These are phyloP conservation scores for Smallanthus sonchifolius DNA, from an alignment of 129 eudicot species.

Conservation along the genomic window DNA sequence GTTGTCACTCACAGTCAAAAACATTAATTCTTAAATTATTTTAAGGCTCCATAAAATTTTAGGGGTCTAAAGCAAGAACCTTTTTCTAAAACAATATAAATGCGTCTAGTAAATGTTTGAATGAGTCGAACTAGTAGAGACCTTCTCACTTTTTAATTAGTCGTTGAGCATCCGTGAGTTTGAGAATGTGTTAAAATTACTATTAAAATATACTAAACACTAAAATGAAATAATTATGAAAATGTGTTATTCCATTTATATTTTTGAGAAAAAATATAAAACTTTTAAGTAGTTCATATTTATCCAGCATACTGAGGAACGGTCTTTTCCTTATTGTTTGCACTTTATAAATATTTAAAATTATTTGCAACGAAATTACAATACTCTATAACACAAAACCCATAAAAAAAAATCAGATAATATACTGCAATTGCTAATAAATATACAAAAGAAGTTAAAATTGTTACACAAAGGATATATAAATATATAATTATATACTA, in stretches of 20 bases:
- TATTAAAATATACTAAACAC: no score
- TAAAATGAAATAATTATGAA: no score
- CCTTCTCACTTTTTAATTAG: no score
- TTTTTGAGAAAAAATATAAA: neutral
- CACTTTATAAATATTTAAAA: neutral
- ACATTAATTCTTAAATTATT: no score
- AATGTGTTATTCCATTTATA: neutral
- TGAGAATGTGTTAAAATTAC: no score
- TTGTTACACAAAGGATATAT: neutral
- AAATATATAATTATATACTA: neutral
- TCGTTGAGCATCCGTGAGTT: no score
- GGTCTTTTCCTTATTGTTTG: neutral
- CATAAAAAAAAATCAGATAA: neutral
- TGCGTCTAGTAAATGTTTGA: no score
- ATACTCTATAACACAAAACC: neutral
- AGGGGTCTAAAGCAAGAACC: no score
- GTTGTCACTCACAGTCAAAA: no score
- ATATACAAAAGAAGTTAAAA: neutral
- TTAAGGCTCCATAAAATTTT: no score
- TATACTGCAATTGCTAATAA: neutral
- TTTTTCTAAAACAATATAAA: no score
- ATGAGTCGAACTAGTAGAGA: no score
- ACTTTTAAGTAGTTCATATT: neutral
- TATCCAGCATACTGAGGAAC: neutral
- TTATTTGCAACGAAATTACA: neutral